Evolutionary conservation across 78 protist genomes (phyloP), one percentile per base, ranked within the genome.

Genomic region (Dictyostelium citrinum): DNA sequence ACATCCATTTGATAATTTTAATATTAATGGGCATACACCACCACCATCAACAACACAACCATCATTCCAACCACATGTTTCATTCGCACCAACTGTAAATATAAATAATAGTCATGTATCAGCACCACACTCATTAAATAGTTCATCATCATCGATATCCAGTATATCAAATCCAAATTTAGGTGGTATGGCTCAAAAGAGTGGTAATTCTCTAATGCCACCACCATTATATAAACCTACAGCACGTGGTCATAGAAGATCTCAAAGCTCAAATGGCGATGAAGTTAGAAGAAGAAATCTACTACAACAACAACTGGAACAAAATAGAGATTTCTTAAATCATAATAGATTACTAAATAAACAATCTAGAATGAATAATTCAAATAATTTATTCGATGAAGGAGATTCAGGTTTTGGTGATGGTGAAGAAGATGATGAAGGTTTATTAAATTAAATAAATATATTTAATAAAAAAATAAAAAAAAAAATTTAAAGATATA

Each of bases 301-400:
- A 22, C n/a, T 88, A n/a, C 93, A 88, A 33, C 93, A 88, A 67
- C 92, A 85, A 77, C 20, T 88, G 67, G 93, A 88, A 10, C 86
- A 88, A 78, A 78, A 78, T 55, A 76, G 41, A 46, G 93, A 88
- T 24, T 88, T 88, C 83, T 41, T 68, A 20, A 67, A 45, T 17
- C 76, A 82, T 24, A 74, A 82, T 22, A 80, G 84, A 80, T 24
- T 31, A 20, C 1, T 80, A 12, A 80, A 80, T 22, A 80, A 80
- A 35, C 24, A 80, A 14, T 55, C 68, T 7, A 49, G 84, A 24
- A 55, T 43, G 39, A 22, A 12, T 14, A 46, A 24, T 51, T 3
- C 35, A 16, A 58, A 49, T 80, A 55, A 58, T 80, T 29, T 35
- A 35, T 55, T 55, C 39, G 68, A 49, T 80, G 84, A 80, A 12